A percentile compares a stretch with the other conserved stretches of the same genome.
Evolutionary conservation across 805 yeast species (phyloP).

Genomic region (Nakazawaea ishiwadae): DNA sequence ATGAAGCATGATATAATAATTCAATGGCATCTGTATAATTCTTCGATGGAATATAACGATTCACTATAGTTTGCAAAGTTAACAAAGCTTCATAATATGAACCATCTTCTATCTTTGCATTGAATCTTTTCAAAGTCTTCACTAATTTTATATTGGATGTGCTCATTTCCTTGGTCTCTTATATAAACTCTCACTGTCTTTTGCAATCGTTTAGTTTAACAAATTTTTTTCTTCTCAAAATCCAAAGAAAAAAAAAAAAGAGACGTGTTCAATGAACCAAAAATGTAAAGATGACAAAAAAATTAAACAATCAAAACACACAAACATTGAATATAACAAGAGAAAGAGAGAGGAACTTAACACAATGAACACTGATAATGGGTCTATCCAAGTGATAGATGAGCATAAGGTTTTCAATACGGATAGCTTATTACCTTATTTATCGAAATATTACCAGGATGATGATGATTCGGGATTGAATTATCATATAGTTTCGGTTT

Average conservation of each 20-base stretch:
- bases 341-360: too few species aligned
- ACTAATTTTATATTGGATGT: constrained; percentile 34
- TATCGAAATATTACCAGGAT: constrained; percentile 22
- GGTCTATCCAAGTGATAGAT: constrained; percentile 57
- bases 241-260: background rate
- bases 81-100: constrained; percentile 96
- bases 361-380: constrained; percentile 7
- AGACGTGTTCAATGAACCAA: background rate
- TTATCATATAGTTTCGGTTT: constrained; percentile 90
- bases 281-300: background rate
- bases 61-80: constrained; percentile 83
- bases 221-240: too few species aligned
- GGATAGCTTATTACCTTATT: constrained; percentile 23
- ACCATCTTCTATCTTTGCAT: constrained; percentile 57
- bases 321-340: background rate
- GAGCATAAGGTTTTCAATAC: constrained; percentile 52
- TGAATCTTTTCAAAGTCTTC: constrained; percentile 61
- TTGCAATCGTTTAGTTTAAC: too few species aligned
- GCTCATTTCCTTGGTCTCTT: background rate
- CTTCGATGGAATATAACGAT: constrained; percentile 69
- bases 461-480: constrained; percentile 49
- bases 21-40: constrained; percentile 71
- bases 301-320: background rate
- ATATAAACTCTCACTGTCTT: background rate
- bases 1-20: constrained; percentile 65